phyloP scores from a whole-genome alignment of 345 rosid species.

The Salix dunnii region DNA sequence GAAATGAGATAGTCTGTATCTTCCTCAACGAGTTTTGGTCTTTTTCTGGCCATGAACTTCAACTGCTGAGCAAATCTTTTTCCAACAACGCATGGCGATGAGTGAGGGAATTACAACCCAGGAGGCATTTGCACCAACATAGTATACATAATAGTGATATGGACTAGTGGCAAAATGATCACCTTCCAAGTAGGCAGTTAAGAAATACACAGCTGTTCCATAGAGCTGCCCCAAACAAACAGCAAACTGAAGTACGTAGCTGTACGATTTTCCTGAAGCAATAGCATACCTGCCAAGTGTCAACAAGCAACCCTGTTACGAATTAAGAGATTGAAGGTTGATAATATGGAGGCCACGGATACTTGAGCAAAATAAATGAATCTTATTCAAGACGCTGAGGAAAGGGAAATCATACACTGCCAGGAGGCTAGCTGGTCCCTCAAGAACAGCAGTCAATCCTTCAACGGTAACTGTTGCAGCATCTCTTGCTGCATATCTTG shows the following conservation, averaged over 20 bases:
- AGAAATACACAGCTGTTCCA: constrained; percentile 74
- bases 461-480: constrained; percentile 66
- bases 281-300: constrained; percentile 62
- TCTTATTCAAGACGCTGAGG: not conserved
- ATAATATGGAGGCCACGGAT: not conserved
- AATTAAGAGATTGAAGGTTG: not conserved
- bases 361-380: not conserved
- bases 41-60: constrained; percentile 42
- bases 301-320: constrained; percentile 2
- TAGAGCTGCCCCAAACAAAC: constrained; percentile 87
- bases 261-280: constrained; percentile 65
- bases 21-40: constrained; percentile 42
- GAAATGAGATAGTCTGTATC: not conserved
- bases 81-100: constrained; percentile 74
- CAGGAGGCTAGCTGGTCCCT: constrained; percentile 78
- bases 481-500: constrained; percentile 81
- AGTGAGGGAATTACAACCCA: constrained; percentile 72
- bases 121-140: constrained; percentile 56
- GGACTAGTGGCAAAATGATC: constrained; percentile 68
- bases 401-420: constrained; percentile 56
- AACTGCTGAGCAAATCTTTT: constrained; percentile 49
- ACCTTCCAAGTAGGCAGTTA: constrained; percentile 77
- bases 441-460: constrained; percentile 80
- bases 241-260: constrained; percentile 81
- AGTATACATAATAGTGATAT: constrained; percentile 63